These are phyloP conservation scores for Xylariaceae sp. DNA, from an alignment of 2,329 filamentous ascomycete species.

Conservation along the genomic window DNA sequence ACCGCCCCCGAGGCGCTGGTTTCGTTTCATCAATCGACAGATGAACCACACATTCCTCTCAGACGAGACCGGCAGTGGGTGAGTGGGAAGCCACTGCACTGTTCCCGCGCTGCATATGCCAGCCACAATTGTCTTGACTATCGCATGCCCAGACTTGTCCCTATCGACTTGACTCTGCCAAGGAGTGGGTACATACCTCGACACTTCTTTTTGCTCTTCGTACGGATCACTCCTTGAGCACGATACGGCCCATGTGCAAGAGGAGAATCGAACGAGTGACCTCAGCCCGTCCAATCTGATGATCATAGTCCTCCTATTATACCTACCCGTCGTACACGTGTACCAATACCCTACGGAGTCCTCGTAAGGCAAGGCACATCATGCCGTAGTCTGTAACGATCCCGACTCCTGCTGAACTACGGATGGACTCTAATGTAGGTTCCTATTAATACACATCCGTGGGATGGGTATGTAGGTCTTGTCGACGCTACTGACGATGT, in stretches of 20 bases:
- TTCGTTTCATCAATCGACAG: conserved; percentile 1
- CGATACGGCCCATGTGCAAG: too few relatives aligned
- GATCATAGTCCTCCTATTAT: neutral
- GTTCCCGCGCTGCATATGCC: conserved; percentile 9
- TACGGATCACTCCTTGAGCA: neutral
- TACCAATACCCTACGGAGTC: neutral
- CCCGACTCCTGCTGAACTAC: too few relatives aligned
- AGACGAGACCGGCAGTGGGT: neutral
- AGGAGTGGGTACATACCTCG: too few relatives aligned
- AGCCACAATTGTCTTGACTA: neutral
- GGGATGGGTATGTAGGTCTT: neutral
- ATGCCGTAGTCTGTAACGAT: neutral
- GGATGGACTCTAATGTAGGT: neutral
- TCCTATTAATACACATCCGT: neutral
- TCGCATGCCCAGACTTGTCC: neutral
- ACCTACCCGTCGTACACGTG: neutral
- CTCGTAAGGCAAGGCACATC: too few relatives aligned
- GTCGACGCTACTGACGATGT: neutral
- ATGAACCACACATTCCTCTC: conserved; percentile 5
- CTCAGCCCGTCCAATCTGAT: neutral
- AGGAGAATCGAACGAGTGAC: neutral
- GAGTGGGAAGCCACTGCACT: conserved; percentile 12
- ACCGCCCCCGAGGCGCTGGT: neutral
- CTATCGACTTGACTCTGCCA: too few relatives aligned
- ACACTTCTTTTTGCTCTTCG: too few relatives aligned